Conservation (phyloP, 768 basidiomycete species). For the Terana coerulea region DNA sequence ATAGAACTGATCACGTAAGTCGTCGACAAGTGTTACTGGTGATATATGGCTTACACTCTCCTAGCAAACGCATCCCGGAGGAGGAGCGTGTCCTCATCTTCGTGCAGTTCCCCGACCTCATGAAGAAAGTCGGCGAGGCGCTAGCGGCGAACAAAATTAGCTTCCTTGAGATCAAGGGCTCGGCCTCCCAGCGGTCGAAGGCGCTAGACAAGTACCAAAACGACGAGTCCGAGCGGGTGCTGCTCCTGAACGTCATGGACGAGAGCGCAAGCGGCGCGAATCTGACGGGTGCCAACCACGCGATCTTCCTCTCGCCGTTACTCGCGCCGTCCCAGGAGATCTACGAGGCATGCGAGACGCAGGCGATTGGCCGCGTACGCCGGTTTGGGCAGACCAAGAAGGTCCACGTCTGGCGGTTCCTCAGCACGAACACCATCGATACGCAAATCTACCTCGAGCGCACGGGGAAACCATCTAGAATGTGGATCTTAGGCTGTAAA, state of each 20-base stretch:
- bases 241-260: conserved; percentile 90
- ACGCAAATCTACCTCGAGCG: conserved; percentile 71
- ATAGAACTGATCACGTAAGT: conserved; percentile 71
- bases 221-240: conserved; percentile 68
- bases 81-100: conserved; percentile 87
- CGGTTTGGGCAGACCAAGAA: conserved; percentile 80
- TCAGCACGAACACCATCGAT: conserved; percentile 87
- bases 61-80: conserved; percentile 62
- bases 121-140: conserved; percentile 86
- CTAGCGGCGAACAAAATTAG: conserved; percentile 66
- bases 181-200: conserved; percentile 73
- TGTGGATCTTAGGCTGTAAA: neutral
- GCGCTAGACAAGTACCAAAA: conserved; percentile 86
- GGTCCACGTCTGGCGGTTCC: conserved; percentile 79
- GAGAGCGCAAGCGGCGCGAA: conserved; percentile 95
- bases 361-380: conserved; percentile 80
- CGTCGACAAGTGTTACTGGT: conserved; percentile 19
- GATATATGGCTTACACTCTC: neutral
- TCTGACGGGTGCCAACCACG: conserved; percentile 90
- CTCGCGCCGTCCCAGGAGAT: conserved; percentile 79
- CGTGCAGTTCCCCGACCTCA: conserved; percentile 94
- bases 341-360: conserved; percentile 79
- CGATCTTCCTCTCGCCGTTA: conserved; percentile 90
- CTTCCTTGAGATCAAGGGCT: conserved; percentile 80
- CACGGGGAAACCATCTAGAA: too few species aligned